Conservation (phyloP, 2,329 filamentous ascomycete species). For the Verticillium nubilum region DNA sequence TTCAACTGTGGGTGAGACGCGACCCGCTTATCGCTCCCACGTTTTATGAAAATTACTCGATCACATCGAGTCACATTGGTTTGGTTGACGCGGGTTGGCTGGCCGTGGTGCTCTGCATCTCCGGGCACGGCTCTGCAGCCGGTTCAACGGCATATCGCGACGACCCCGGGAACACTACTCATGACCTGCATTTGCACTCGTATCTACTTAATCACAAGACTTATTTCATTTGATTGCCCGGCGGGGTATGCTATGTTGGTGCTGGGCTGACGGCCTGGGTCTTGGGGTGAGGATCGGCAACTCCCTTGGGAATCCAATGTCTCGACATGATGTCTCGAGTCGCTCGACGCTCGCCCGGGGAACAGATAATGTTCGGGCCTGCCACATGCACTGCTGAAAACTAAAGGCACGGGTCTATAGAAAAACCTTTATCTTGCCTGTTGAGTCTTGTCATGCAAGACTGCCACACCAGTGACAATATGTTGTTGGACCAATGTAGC, state of each 20-base stretch:
- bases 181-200: background rate
- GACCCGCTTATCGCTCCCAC: background rate
- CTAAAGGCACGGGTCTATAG: too few relatives aligned
- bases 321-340: too few relatives aligned
- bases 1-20: background rate
- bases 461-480: too few relatives aligned
- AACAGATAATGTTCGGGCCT: too few relatives aligned
- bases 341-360: too few relatives aligned
- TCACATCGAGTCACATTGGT: background rate
- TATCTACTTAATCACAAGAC: background rate
- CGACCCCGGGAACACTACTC: background rate
- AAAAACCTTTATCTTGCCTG: too few relatives aligned
- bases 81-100: background rate
- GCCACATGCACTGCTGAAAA: too few relatives aligned
- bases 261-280: background rate
- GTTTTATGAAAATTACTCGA: background rate
- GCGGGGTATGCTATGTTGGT: background rate
- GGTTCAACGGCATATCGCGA: background rate
- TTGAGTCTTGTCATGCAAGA: too few relatives aligned
- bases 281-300: background rate
- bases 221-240: background rate
- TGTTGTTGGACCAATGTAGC: too few relatives aligned
- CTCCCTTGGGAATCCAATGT: too few relatives aligned
- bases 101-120: background rate
- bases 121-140: background rate